Evolutionary conservation across 75 land plant species (phyloP), one percentile per base, ranked within the genome.

Genomic region (Gnetum montanum): DNA sequence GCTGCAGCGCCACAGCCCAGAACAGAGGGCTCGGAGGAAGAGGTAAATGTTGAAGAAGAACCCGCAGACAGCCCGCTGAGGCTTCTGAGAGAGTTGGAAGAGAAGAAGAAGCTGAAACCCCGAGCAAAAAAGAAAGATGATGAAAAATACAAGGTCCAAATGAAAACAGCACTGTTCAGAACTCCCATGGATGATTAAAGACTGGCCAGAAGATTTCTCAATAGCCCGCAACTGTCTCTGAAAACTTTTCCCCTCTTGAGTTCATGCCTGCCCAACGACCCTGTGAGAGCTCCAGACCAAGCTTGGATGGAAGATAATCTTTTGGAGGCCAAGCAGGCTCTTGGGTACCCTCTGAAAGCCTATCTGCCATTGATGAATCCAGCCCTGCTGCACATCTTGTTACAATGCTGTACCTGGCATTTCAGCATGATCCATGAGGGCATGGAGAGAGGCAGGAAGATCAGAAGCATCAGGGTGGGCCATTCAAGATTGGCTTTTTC

Each of bases 281-380:
- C 76, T 28, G 61, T 93, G 22, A 72, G 70, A 65, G 67, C 73
- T 54, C 68, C 67, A 8, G 98, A 93, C 25, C 49, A 61, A 30
- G 75, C 64, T 0, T 93, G 98, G 98, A 93, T 85, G 49, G 90
- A 93, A 18, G 90, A 82, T 71, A 74, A 81, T 73, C 46, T 93
- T 50, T 68, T 85, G 7, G 95, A 88, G 46, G 88, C 82, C 15
- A 88, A 88, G 48, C 91, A 93, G 50, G 95, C 90, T 6, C 40
- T 93, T 8, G 95, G 98, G 29, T 81, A 84, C 62, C 78, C 89
- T 8, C 56, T 88, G 7, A 77, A 79, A 66, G 71, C 70, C 4
- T 83, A 0, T 78, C 71, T 16, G 25, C 20, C 8, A 45, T 64
- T 7, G 76, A 63, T 3, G 87, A 77, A 46, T 76, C 73, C 53